A percentile compares a stretch with the other conserved stretches of the same genome.
These are phyloP conservation scores for Solanum verrucosum DNA, from an alignment of 257 asterid species.

Conservation along the genomic window DNA sequence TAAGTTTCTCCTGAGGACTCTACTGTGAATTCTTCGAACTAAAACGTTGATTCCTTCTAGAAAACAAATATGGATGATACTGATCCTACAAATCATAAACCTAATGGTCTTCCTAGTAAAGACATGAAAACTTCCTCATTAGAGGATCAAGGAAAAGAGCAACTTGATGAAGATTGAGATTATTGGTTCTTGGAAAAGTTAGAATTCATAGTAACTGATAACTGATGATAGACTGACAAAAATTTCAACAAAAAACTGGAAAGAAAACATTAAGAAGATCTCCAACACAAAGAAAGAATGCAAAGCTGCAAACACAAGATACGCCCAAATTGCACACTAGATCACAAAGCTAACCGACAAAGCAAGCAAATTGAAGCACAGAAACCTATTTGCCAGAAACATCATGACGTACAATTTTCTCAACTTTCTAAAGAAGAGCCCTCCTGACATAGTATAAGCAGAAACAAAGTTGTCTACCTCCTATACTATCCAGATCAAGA, in stretches of 20 bases:
- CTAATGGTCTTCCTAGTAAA: not conserved
- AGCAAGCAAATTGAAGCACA: not conserved
- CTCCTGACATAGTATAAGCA: not conserved
- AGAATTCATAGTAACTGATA: not conserved
- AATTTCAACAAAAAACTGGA: not conserved
- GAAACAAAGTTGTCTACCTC: not conserved
- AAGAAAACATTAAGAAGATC: not conserved
- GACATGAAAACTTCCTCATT: not conserved
- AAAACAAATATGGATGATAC: not conserved
- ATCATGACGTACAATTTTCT: not conserved
- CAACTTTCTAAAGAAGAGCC: not conserved
- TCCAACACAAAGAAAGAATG: not conserved
- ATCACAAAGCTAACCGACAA: not conserved
- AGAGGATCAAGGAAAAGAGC: not conserved
- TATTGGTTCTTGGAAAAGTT: not conserved
- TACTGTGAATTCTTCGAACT: not conserved
- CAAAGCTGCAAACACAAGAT: not conserved
- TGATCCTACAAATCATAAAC: not conserved
- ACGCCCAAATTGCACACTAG: not conserved
- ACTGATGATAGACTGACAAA: not conserved
- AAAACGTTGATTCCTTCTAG: not conserved
- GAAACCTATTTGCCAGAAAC: not conserved
- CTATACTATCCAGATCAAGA: not conserved
- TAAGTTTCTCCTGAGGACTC: not conserved
- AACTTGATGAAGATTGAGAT: not conserved